Evolutionary conservation across 1,284 basidiomycete species (phyloP).

Genomic region (Peniophora sp.): DNA sequence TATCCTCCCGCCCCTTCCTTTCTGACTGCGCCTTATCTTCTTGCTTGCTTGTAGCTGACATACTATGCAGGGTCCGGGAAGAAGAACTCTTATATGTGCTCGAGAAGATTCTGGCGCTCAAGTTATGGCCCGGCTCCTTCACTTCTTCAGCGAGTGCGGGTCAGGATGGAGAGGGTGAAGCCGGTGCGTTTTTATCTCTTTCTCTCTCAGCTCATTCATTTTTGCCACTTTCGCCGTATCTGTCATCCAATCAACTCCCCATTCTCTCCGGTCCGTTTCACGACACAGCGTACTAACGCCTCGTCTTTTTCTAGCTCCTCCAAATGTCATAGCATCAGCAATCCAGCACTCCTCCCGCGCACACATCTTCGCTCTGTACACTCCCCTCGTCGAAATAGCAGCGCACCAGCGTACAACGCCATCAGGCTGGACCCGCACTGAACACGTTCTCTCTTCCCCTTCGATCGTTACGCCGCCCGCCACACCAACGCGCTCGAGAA

Average conservation of each 20-base stretch:
- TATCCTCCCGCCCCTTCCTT: no score
- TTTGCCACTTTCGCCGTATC: conserved; percentile 17
- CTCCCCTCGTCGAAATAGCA: conserved; percentile 69
- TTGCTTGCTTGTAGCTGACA: background rate
- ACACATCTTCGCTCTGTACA: conserved; percentile 82
- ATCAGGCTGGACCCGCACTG: conserved; percentile 47
- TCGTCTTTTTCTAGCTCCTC: conserved; percentile 35
- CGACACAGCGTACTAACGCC: no score
- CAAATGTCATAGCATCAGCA: conserved; percentile 48
- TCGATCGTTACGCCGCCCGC: background rate
- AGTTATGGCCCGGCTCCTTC: conserved; percentile 65
- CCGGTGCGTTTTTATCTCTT: conserved; percentile 35
- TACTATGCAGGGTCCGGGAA: conserved; percentile 61
- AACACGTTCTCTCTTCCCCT: conserved; percentile 8
- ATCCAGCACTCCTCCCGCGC: conserved; percentile 66
- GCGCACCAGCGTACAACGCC: conserved; percentile 61
- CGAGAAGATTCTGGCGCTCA: conserved; percentile 62
- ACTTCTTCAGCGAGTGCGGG: conserved; percentile 66
- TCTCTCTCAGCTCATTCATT: background rate
- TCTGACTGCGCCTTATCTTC: conserved; percentile 2
- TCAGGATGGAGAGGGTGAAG: conserved; percentile 44
- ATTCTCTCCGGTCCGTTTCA: no score
- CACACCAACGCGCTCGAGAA: conserved; percentile 8
- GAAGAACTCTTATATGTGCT: conserved; percentile 87
- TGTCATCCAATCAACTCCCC: conserved; percentile 37